Evolutionary conservation across 257 asterid genomes (phyloP), one percentile per base, ranked within the genome.

Genomic region (Solanum dulcamara): DNA sequence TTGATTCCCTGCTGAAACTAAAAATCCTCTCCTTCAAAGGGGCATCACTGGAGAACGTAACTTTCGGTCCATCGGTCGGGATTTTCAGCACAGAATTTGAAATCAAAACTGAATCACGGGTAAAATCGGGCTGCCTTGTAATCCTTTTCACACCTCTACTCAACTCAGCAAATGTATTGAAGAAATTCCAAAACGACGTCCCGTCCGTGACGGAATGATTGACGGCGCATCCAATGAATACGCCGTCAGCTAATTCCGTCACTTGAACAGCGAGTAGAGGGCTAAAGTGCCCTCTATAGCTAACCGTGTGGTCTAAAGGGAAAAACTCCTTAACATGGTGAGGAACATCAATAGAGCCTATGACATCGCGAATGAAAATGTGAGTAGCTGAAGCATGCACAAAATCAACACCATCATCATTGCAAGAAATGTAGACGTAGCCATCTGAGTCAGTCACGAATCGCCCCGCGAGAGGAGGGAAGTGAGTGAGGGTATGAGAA

Each of bases 381-480:
- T 75, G 66, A 20, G 93, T 35, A 26, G 91, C 94, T 12, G 68
- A 35, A 6, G 90, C 92, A 64, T 94, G 94, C 1, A 86, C 33
- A 32, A 94, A 91, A 18, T 89, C 96, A 3, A 88, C 93, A 0
- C 97, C 97, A 0, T 88, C 91, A 17, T 92, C 95, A 32, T 94
- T 91, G 81, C 97, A 91, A 12, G 90, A 71, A 59, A 94, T 84
- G 84, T 92, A 94, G 20, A 92, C 88, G 64, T 91, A 90, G 2
- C 96, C 96, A 7, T 87, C 22, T 0, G 86, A 40, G 55, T 94
- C 96, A 7, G 96, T 92, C 30, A 84, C 24, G 3, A 94, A 86
- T 1, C 96, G 88, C 70, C 97, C 97, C 9, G 97, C 94, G 2
- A 94, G 93, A 5, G 97, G 96, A 4, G 95, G 97, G 88, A 94